phyloP scores from a whole-genome alignment of 192 early-diverging fungal genomes.

The Paraglomus occultum region DNA sequence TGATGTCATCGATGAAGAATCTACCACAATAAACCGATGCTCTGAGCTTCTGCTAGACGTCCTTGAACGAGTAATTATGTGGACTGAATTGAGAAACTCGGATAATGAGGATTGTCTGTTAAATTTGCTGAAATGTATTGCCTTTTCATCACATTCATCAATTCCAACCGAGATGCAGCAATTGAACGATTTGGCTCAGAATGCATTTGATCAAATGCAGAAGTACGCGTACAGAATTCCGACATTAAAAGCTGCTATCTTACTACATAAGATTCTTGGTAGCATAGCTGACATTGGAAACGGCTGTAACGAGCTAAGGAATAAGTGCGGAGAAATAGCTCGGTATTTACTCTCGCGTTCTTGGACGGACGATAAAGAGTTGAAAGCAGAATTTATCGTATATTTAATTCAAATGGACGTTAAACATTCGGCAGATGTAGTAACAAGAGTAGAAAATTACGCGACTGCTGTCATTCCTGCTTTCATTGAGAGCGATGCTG shows the following conservation, averaged over 20 bases:
- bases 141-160: not conserved
- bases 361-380: conserved; percentile 42
- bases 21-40: conserved; percentile 1
- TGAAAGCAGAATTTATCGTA: conserved; percentile 37
- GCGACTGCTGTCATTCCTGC: conserved; percentile 39
- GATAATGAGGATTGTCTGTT: conserved; percentile 34
- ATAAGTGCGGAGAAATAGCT: conserved; percentile 36
- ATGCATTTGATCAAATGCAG: conserved; percentile 40
- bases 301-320: conserved; percentile 24
- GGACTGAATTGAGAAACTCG: conserved; percentile 35
- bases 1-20: conserved; percentile 20
- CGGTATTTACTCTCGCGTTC: conserved; percentile 31
- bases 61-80: conserved; percentile 35
- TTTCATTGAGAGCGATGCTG: conserved; percentile 40
- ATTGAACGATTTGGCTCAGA: conserved; percentile 10
- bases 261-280: conserved; percentile 39
- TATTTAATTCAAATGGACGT: conserved; percentile 45
- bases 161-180: conserved; percentile 12
- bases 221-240: conserved; percentile 40
- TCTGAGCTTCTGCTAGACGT: conserved; percentile 32
- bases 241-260: conserved; percentile 42
- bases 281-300: conserved; percentile 41
- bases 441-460: conserved; percentile 41
- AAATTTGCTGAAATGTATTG: conserved; percentile 5
- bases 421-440: conserved; percentile 32